Conservation (phyloP, 768 basidiomycete genomes). For the Mycena crocata region DNA sequence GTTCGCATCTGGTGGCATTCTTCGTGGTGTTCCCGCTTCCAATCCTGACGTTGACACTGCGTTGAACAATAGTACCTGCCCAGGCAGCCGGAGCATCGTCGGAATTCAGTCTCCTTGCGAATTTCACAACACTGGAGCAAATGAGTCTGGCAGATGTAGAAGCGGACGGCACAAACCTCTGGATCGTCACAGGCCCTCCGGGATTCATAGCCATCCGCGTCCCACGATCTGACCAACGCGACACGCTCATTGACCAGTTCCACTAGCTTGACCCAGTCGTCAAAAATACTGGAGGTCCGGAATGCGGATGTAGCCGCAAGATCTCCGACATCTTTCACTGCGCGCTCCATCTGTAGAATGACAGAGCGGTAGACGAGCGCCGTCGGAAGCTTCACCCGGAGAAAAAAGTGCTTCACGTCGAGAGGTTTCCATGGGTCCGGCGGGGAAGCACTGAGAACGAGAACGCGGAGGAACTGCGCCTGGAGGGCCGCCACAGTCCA, state of each 20-base stretch:
- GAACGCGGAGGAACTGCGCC: too few relatives aligned
- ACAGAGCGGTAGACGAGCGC: neutral
- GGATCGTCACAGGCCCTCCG: conserved; percentile 11
- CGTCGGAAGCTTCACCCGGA: too few relatives aligned
- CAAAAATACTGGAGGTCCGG: neutral
- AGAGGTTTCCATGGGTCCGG: too few relatives aligned
- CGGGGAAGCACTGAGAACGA: too few relatives aligned
- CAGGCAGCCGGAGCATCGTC: neutral
- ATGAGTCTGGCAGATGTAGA: neutral
- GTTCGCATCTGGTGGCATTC: neutral
- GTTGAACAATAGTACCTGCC: neutral
- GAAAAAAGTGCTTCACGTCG: too few relatives aligned
- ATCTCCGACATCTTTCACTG: neutral
- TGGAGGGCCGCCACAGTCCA: too few relatives aligned
- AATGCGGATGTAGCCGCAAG: neutral
- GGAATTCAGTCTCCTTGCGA: neutral
- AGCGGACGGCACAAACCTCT: neutral
- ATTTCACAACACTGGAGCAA: neutral
- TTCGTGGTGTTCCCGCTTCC: neutral
- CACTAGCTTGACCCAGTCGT: neutral
- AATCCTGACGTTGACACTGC: conserved; percentile 1
- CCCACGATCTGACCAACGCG: neutral
- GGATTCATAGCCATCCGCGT: neutral
- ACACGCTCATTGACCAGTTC: neutral
- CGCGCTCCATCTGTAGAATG: neutral